Conservation (phyloP, 2,329 filamentous ascomycete genomes). For the Salinomyces thailandicus region DNA sequence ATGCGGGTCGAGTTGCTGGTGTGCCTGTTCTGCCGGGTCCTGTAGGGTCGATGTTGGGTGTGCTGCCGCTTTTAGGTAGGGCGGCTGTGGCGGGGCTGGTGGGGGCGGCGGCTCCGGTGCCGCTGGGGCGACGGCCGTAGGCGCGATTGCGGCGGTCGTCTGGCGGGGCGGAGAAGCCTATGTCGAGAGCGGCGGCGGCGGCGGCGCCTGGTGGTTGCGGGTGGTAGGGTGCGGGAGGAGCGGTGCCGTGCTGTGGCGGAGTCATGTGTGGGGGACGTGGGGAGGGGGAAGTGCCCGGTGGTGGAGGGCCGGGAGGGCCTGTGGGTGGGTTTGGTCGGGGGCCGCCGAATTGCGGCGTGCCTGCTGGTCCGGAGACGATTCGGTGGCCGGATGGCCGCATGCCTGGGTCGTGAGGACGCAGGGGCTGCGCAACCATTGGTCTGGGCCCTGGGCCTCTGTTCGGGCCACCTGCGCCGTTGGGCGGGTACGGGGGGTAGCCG, state of each 20-base stretch:
- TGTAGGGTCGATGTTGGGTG: constrained; percentile 11
- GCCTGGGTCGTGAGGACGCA: constrained; percentile 3
- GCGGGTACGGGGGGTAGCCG: constrained; percentile 10
- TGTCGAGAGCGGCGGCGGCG: constrained; percentile 21
- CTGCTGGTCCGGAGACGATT: constrained; percentile 24
- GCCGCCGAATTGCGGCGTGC: constrained; percentile 9
- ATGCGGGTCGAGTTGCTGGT: constrained; percentile 8
- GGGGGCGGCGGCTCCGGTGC: constrained; percentile 1
- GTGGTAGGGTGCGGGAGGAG: constrained; percentile 8
- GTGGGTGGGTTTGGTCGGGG: constrained; percentile 4
- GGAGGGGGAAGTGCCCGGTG: constrained; percentile 1
- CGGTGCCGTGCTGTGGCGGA: constrained; percentile 13
- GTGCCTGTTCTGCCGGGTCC: constrained; percentile 1
- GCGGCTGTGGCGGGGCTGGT: constrained; percentile 3
- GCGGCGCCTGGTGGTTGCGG: constrained; percentile 11
- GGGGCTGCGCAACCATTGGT: constrained; percentile 7
- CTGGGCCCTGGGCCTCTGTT: constrained; percentile 2
- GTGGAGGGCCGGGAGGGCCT: constrained; percentile 1
- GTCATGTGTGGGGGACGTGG: constrained; percentile 12
- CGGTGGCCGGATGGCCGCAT: constrained; percentile 16
- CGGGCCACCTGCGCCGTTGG: constrained; percentile 7
- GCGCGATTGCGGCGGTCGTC: constrained; percentile 36
- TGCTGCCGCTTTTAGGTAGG: constrained; percentile 7
- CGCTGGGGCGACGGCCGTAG: constrained; percentile 28
- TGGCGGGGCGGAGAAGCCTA: constrained; percentile 33